phyloP scores from a whole-genome alignment of 1,284 basidiomycete genomes.

The Sanghuangporus baumii region DNA sequence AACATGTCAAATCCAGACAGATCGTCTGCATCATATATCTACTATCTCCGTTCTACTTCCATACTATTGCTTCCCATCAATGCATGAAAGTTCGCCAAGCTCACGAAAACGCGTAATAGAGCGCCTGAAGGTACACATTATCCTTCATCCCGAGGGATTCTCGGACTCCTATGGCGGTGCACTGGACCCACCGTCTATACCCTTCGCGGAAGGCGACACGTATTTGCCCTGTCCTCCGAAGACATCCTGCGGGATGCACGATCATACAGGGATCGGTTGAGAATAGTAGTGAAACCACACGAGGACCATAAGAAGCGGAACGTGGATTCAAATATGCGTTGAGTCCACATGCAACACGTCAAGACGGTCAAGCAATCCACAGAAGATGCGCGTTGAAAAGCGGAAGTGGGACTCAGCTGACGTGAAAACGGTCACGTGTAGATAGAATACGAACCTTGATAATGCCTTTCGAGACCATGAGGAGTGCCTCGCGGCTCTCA shows the following conservation, averaged over 20 bases:
- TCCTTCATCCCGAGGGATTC: not conserved
- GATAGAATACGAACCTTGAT: slow-evolving; percentile 41
- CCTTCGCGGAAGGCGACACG: slow-evolving; percentile 2
- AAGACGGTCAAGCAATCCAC: not conserved
- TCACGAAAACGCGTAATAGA: not conserved
- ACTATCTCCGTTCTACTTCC: not conserved
- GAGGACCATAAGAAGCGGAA: not conserved
- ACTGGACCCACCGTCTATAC: not conserved
- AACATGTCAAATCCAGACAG: not conserved
- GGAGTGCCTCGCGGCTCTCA: slow-evolving; percentile 70
- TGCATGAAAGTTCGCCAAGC: not conserved
- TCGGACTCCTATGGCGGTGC: not conserved
- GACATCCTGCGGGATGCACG: slow-evolving; percentile 4
- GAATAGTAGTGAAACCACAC: not conserved
- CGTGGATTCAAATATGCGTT: not conserved
- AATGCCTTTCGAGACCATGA: slow-evolving; percentile 54
- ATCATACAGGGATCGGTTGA: not conserved
- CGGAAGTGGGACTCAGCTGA: not conserved
- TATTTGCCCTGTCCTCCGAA: slow-evolving; percentile 11
- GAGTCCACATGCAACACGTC: not conserved
- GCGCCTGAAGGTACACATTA: not conserved
- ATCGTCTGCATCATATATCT: not conserved
- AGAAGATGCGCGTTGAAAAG: not conserved
- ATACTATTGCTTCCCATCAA: not conserved
- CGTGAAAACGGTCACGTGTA: not conserved